phyloP scores from a whole-genome alignment of 129 eudicot species.

The Artemisia tridentata region DNA sequence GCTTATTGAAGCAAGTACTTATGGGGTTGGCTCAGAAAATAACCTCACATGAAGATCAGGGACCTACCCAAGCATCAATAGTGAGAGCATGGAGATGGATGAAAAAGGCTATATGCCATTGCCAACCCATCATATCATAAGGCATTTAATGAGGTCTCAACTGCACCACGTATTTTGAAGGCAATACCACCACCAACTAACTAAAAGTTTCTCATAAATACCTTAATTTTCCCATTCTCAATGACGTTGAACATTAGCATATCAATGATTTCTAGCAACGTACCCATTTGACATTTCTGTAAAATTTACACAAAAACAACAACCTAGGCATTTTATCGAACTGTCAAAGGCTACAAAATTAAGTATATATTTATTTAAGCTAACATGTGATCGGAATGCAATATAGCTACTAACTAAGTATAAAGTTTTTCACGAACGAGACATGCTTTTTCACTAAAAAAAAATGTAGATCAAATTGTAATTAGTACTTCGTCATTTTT shows the following conservation, averaged over 20 bases:
- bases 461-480: background rate
- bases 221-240: conserved; percentile 1
- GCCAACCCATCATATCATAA: conserved; percentile 39
- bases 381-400: background rate
- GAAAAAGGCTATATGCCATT: conserved; percentile 27
- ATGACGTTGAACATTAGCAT: background rate
- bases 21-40: conserved; percentile 29
- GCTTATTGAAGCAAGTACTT: conserved; percentile 14
- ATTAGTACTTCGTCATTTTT: background rate
- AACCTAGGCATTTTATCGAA: too few relatives aligned
- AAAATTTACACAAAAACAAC: too few relatives aligned
- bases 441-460: background rate
- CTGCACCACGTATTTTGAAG: conserved; percentile 44
- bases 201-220: conserved; percentile 26
- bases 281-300: conserved; percentile 14
- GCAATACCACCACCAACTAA: conserved; percentile 38
- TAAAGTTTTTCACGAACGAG: background rate
- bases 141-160: conserved; percentile 66
- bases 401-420: conserved; percentile 8
- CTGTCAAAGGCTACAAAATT: background rate
- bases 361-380: too few relatives aligned
- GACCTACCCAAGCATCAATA: conserved; percentile 27
- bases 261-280: background rate
- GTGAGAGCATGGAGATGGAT: conserved; percentile 12
- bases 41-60: conserved; percentile 62